Conservation (phyloP, 75 land plant genomes). For the Azolla pinnata region DNA sequence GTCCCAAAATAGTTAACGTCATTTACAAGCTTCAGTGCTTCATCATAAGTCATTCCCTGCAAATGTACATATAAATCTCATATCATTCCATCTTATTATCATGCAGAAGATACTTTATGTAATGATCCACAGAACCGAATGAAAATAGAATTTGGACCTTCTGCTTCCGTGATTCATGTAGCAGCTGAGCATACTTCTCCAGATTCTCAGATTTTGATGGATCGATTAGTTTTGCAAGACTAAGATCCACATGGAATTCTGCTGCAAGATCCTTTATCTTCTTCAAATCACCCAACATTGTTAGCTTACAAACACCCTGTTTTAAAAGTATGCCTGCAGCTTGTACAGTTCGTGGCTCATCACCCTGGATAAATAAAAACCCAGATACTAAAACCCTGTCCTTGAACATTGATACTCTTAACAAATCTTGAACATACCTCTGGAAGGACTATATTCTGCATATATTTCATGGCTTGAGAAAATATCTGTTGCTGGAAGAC, state of each 20-base stretch:
- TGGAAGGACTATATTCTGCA: slow-evolving; percentile 32
- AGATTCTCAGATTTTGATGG: slow-evolving; percentile 11
- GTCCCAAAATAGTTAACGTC: slow-evolving; percentile 38
- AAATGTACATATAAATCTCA: not conserved
- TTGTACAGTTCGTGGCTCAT: slow-evolving; percentile 36
- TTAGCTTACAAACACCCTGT: slow-evolving; percentile 27
- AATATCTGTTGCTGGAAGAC: slow-evolving; percentile 25
- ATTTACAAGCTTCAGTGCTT: slow-evolving; percentile 16
- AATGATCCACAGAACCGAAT: not conserved
- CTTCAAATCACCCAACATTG: slow-evolving; percentile 24
- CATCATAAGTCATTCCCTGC: slow-evolving; percentile 32
- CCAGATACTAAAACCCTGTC: not conserved
- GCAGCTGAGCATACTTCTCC: slow-evolving; percentile 21
- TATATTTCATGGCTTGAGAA: slow-evolving; percentile 22
- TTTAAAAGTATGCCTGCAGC: slow-evolving; percentile 28
- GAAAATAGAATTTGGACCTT: slow-evolving; percentile 19
- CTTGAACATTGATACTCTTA: not conserved
- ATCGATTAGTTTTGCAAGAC: slow-evolving; percentile 22
- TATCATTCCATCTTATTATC: not conserved
- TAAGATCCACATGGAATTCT: slow-evolving; percentile 28
- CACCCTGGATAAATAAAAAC: slow-evolving; percentile 26
- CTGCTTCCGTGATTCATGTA: slow-evolving; percentile 33
- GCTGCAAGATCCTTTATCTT: slow-evolving; percentile 29
- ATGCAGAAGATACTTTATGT: no score
- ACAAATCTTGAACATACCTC: slow-evolving; percentile 17